Evolutionary conservation across 1,139 yeast species (phyloP).

Genomic region (Zygosaccharomyces sapae): DNA sequence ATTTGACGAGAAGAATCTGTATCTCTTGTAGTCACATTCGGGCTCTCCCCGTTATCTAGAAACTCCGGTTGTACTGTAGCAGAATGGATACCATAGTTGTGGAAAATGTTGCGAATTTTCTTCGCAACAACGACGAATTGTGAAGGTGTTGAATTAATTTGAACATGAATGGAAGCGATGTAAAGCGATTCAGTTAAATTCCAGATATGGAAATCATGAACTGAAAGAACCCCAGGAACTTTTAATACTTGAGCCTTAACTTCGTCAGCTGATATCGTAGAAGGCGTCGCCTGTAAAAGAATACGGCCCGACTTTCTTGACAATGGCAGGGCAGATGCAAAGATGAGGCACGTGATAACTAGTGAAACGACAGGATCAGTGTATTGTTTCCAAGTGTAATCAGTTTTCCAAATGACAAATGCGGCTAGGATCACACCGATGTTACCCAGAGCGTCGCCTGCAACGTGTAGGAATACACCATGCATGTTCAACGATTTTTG

Average conservation of each 20-base stretch:
- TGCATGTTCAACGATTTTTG: conserved; percentile 80
- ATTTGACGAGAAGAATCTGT: conserved; percentile 5
- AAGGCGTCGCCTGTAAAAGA: conserved; percentile 88
- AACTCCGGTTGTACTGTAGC: conserved; percentile 96
- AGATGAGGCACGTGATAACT: conserved; percentile 79
- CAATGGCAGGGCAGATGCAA: conserved; percentile 86
- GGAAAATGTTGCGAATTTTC: conserved; percentile 73
- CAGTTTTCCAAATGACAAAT: conserved; percentile 87
- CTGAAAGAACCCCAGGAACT: conserved; percentile 70
- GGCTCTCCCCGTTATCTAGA: conserved; percentile 30
- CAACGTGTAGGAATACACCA: conserved; percentile 90
- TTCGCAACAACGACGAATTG: conserved; percentile 69
- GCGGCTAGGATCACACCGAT: conserved; percentile 91
- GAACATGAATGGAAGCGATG: conserved; percentile 87
- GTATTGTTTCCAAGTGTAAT: conserved; percentile 80
- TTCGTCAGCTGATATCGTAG: conserved; percentile 67
- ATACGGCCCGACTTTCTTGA: conserved; percentile 85
- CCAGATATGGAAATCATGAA: conserved; percentile 97
- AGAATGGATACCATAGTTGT: conserved; percentile 80
- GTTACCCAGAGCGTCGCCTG: conserved; percentile 96
- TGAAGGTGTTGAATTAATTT: conserved; percentile 57
- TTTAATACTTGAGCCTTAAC: conserved; percentile 64
- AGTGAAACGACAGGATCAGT: conserved; percentile 84
- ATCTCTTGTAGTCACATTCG: conserved; percentile 31
- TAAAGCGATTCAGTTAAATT: conserved; percentile 82